A percentile compares a stretch with the other conserved stretches of the same genome.
Evolutionary conservation across 129 eudicot species (phyloP).

Genomic region (Chrysanthemum lavandulifolium): DNA sequence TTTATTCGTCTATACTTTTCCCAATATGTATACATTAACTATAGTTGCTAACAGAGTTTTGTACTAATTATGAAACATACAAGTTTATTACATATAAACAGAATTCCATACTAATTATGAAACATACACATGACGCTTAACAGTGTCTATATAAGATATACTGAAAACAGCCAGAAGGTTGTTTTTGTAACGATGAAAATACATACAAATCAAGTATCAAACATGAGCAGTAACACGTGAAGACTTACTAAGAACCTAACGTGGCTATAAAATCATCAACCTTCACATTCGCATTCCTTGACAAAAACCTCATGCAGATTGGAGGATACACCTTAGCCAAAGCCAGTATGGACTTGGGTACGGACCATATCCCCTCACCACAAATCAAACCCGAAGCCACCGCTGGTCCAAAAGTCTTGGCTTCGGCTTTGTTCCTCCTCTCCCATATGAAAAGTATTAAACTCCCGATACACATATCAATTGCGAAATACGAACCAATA

Average conservation of each 20-base stretch:
- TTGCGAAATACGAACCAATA: constrained; percentile 48
- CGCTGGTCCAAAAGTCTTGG: constrained; percentile 48
- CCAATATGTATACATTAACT: no score
- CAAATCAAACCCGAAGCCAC: constrained; percentile 77
- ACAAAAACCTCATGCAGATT: constrained; percentile 64
- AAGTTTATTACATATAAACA: no score
- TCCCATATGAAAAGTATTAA: constrained; percentile 57
- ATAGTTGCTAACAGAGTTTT: no score
- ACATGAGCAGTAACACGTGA: not conserved
- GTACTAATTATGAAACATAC: no score
- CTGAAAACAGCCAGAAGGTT: not conserved
- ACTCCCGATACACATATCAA: constrained; percentile 76
- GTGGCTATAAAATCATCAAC: constrained; percentile 31
- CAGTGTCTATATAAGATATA: not conserved
- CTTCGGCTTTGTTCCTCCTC: constrained; percentile 39
- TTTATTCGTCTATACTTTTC: no score
- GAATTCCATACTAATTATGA: no score
- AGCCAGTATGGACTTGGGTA: constrained; percentile 64
- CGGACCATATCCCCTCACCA: constrained; percentile 67
- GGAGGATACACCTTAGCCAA: constrained; percentile 54
- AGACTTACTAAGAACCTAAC: not conserved
- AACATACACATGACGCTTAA: no score
- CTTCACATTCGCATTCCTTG: constrained; percentile 8
- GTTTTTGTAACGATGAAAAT: not conserved
- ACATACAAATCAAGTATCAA: not conserved